Conservation (phyloP, 1,284 basidiomycete species). For the Boletellus dicymbophilus region DNA sequence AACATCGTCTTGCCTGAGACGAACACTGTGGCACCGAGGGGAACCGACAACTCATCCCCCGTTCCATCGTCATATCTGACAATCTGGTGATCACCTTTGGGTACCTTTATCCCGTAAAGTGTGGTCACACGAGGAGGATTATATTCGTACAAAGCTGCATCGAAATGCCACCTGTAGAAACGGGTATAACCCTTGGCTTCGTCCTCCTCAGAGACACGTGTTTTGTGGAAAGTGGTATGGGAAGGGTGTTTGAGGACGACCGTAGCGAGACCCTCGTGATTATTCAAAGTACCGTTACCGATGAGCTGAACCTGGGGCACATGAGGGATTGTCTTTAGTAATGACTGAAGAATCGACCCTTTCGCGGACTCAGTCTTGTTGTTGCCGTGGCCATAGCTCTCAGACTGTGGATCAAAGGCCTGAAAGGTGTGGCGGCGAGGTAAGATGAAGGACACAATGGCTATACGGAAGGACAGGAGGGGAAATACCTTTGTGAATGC, state of each 20-base stretch:
- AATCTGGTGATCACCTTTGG: conserved; percentile 65
- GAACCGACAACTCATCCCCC: conserved; percentile 79
- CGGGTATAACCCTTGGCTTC: conserved; percentile 76
- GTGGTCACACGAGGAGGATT: conserved; percentile 90
- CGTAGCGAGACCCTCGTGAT: conserved; percentile 77
- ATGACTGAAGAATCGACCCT: conserved; percentile 80
- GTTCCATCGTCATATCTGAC: conserved; percentile 90
- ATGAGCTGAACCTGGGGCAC: conserved; percentile 88
- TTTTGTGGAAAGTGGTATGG: conserved; percentile 90
- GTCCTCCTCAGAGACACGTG: conserved; percentile 75
- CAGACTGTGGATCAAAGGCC: conserved; percentile 74
- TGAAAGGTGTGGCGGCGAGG: conserved; percentile 24
- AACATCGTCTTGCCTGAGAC: conserved; percentile 86
- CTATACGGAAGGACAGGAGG: background rate
- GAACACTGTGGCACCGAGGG: conserved; percentile 87
- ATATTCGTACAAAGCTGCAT: conserved; percentile 88
- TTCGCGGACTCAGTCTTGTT: conserved; percentile 74
- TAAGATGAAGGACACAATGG: background rate
- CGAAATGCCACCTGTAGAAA: conserved; percentile 95
- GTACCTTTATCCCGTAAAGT: conserved; percentile 80
- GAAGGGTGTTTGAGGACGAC: conserved; percentile 79
- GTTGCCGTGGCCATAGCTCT: conserved; percentile 83
- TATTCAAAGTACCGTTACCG: conserved; percentile 73
- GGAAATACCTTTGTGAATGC: conserved; percentile 70
- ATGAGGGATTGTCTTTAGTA: conserved; percentile 85